These are phyloP conservation scores for Rhynchospora pubera DNA, from an alignment of 176 grass and related monocot species.

Conservation along the genomic window DNA sequence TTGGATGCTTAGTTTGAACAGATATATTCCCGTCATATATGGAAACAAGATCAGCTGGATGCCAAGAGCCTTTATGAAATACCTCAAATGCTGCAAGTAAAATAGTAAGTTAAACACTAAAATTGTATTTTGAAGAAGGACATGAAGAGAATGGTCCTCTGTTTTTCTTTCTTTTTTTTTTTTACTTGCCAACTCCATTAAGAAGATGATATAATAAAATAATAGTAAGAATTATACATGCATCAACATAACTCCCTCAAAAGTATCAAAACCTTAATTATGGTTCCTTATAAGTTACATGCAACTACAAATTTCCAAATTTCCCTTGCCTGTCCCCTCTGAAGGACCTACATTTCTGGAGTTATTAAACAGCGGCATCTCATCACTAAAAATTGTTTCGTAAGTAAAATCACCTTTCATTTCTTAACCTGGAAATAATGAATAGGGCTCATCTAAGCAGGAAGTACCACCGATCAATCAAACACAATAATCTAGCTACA, in stretches of 20 bases:
- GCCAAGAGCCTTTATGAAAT: constrained; percentile 69
- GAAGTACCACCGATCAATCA: not conserved
- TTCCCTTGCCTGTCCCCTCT: not conserved
- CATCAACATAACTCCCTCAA: not conserved
- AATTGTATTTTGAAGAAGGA: not conserved
- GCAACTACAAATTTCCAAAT: not conserved
- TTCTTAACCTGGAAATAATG: not conserved
- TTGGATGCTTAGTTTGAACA: constrained; percentile 30
- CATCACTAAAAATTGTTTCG: not conserved
- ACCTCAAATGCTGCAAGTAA: constrained; percentile 65
- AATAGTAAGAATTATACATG: not conserved
- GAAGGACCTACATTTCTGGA: not conserved
- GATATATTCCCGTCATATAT: constrained; percentile 50
- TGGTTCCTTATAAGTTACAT: not conserved
- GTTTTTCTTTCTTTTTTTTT: not conserved
- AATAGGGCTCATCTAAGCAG: not conserved
- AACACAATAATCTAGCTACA: not conserved
- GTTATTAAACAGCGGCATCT: not conserved
- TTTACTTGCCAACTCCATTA: not conserved
- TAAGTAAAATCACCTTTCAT: not conserved
- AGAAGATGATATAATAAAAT: not conserved
- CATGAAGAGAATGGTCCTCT: not conserved
- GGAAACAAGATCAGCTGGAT: constrained; percentile 49
- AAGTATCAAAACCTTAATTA: not conserved
- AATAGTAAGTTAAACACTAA: constrained; percentile 6